These are phyloP conservation scores for Pyrenophora graminea DNA, from an alignment of 2,329 filamentous ascomycete species.

Conservation along the genomic window DNA sequence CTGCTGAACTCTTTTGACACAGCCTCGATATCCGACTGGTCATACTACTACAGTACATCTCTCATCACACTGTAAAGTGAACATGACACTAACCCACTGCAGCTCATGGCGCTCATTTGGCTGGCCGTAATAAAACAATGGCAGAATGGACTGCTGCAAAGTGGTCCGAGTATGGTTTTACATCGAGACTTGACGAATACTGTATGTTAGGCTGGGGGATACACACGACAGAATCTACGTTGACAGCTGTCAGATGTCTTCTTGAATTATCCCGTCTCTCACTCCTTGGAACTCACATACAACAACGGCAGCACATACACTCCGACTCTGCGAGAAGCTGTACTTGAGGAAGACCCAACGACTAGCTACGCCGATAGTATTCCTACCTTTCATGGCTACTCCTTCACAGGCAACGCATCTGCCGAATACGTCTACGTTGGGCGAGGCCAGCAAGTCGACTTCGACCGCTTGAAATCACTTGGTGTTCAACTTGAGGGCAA, in stretches of 20 bases:
- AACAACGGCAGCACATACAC: slow-evolving; percentile 41
- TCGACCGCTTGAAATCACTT: slow-evolving; percentile 48
- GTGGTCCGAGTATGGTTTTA: slow-evolving; percentile 44
- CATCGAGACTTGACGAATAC: slow-evolving; percentile 45
- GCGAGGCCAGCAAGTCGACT: slow-evolving; percentile 50
- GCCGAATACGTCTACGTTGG: slow-evolving; percentile 56
- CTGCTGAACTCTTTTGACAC: slow-evolving; percentile 49
- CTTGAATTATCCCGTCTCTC: slow-evolving; percentile 46
- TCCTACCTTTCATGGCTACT: slow-evolving; percentile 56
- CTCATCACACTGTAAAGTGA: background rate
- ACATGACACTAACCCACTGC: slow-evolving; percentile 10
- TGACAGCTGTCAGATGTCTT: slow-evolving; percentile 34
- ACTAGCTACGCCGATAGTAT: slow-evolving; percentile 48
- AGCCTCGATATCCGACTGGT: slow-evolving; percentile 45
- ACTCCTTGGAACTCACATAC: slow-evolving; percentile 41
- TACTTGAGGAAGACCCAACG: slow-evolving; percentile 40
- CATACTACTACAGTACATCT: slow-evolving; percentile 45
- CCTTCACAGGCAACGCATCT: slow-evolving; percentile 51
- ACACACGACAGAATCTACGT: background rate
- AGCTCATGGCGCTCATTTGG: slow-evolving; percentile 43
- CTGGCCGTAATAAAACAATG: slow-evolving; percentile 43
- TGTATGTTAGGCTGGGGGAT: slow-evolving; percentile 16
- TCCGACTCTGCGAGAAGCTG: slow-evolving; percentile 39
- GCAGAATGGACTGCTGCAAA: slow-evolving; percentile 48
- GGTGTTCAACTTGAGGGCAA: slow-evolving; percentile 54